Conservation (phyloP, 192 early-diverging fungal genomes). For the Backusella tuberculispora region DNA sequence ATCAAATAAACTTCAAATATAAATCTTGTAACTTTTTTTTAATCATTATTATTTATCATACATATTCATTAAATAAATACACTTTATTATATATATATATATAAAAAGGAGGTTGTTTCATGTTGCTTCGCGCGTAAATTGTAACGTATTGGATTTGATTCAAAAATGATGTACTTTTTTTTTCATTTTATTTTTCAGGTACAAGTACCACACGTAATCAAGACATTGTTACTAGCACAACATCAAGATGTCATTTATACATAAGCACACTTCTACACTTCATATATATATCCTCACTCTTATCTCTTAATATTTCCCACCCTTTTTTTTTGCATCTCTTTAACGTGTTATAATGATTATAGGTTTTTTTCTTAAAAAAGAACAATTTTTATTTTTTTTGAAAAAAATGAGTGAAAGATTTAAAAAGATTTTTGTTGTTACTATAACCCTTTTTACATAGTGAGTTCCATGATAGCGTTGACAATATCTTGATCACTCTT, state of each 20-base stretch:
- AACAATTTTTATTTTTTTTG: not conserved
- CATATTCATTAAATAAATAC: not conserved
- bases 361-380: not conserved
- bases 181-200: not conserved
- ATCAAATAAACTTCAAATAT: not conserved
- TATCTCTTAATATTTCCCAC: no score
- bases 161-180: not conserved
- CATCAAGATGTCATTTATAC: no score
- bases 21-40: not conserved
- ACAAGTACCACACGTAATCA: no score
- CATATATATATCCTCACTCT: no score
- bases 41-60: not conserved
- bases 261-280: no score
- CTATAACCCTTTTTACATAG: slow-evolving; percentile 12
- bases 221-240: no score
- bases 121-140: not conserved
- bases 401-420: not conserved
- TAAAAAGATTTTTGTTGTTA: not conserved
- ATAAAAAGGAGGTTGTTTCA: not conserved
- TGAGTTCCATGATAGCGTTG: slow-evolving; percentile 90
- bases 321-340: no score
- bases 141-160: slow-evolving; percentile 9
- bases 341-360: no score
- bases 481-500: slow-evolving; percentile 87
- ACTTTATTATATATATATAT: not conserved